phyloP scores from a whole-genome alignment of 306 rosid genomes.

The Glycine latifolia region DNA sequence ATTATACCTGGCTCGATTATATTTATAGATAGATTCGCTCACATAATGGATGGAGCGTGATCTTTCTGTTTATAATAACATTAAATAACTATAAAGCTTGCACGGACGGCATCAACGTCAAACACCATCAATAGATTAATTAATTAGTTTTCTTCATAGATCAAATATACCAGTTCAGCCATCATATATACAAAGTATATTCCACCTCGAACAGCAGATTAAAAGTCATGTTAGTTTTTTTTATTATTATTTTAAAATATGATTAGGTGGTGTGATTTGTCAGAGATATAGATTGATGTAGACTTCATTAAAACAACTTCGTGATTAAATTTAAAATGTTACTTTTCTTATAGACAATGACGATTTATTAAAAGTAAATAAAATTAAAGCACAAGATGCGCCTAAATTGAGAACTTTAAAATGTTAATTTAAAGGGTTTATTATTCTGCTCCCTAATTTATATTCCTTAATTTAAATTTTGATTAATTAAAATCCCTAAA shows the following conservation, averaged over 20 bases:
- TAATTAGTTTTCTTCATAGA: conserved; percentile 14
- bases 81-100: conserved; percentile 21
- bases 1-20: not conserved
- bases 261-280: conserved; percentile 35
- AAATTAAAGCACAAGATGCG: too few relatives aligned
- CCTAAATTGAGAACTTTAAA: too few relatives aligned
- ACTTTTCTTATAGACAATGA: not conserved
- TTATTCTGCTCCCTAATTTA: too few relatives aligned
- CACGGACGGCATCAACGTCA: conserved; percentile 43
- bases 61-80: not conserved
- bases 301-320: conserved; percentile 12
- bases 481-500: too few relatives aligned
- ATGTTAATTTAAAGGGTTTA: too few relatives aligned
- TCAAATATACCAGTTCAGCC: conserved; percentile 16
- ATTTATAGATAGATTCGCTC: not conserved
- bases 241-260: not conserved
- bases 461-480: too few relatives aligned
- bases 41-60: not conserved
- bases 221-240: conserved; percentile 34
- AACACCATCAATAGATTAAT: conserved; percentile 2
- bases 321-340: conserved; percentile 5
- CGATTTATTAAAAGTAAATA: too few relatives aligned
- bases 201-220: conserved; percentile 35
- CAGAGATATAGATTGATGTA: conserved; percentile 31
- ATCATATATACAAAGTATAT: not conserved